Evolutionary conservation across 805 yeast genomes (phyloP), one percentile per base, ranked within the genome.

Genomic region (Sungouiella blattae): DNA sequence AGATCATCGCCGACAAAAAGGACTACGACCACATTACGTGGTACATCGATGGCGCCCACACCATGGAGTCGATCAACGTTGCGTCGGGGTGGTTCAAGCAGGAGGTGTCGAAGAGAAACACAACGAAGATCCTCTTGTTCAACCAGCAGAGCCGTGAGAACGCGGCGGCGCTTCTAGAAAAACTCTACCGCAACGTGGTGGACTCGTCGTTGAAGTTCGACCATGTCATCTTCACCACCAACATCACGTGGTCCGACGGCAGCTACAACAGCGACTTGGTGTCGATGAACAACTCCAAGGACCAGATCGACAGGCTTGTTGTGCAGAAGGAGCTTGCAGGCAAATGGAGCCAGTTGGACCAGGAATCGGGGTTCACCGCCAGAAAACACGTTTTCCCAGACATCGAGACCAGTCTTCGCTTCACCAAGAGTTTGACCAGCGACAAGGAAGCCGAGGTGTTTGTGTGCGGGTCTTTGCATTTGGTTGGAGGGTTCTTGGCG

Each of bases 21-120:
- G 64, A 56, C 2, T 61, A 46, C 41, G 63, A 57, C 26, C 56
- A 61, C 3, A 60, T 82, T 12, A 75, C 73, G n/a, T 93, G 96
- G 95, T 80, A 64, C 44, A 62, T 91, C 11, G 99, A 93, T 62
- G 99, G 99, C 13, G 98, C 98, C 0, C 99, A 93, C 51, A 93
- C 98, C 0, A 64, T 73, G 30, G 99, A 93, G 52, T 85, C 96
- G 40, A 75, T 94, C 16, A 69, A 69, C 20, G 94, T 80, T n/a
- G 85, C 96, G 0, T 72, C 91, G 0, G 62, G 60, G 7, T 93
- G 99, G 99, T 87, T 83, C 49, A 60, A 60, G 28, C 35, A 37
- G 11, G 58, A 46, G 11, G 32, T 39, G 12, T 28, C 40, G 7
- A 37, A 28, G 22, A 33, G 32, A 18, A 25, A 28, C 20, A 40